These are phyloP conservation scores for Penicillium daleae DNA, from an alignment of 495 filamentous ascomycete species.

Conservation along the genomic window DNA sequence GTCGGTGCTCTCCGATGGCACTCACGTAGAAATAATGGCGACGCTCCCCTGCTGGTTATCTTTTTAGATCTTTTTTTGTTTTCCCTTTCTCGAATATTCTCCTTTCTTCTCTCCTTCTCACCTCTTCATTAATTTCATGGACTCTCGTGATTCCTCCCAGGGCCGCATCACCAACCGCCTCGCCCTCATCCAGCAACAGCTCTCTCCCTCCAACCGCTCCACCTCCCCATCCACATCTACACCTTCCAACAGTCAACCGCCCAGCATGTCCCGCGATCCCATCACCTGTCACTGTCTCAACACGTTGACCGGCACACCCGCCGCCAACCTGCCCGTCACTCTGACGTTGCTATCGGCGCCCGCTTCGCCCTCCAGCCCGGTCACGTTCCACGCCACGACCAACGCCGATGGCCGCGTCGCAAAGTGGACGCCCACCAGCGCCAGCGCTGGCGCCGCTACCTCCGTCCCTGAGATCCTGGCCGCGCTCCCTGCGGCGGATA, in stretches of 20 bases:
- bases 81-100: not conserved
- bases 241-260: slow-evolving; percentile 22
- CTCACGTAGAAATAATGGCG: slow-evolving; percentile 34
- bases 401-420: slow-evolving; percentile 86
- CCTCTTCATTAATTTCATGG: slow-evolving; percentile 27
- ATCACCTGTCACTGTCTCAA: slow-evolving; percentile 80
- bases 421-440: slow-evolving; percentile 66
- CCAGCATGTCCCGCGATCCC: slow-evolving; percentile 59
- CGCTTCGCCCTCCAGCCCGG: slow-evolving; percentile 34
- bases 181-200: slow-evolving; percentile 43
- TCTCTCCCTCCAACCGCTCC: slow-evolving; percentile 25
- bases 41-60: slow-evolving; percentile 13
- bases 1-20: slow-evolving; percentile 49
- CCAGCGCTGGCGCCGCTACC: slow-evolving; percentile 34
- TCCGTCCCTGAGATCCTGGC: slow-evolving; percentile 56
- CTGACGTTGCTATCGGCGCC: slow-evolving; percentile 52
- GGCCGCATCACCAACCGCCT: slow-evolving; percentile 43
- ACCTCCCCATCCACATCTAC: slow-evolving; percentile 21
- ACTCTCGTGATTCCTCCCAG: slow-evolving; percentile 26
- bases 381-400: slow-evolving; percentile 67
- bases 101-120: not conserved
- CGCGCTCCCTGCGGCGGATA: slow-evolving; percentile 39
- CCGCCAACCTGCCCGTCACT: slow-evolving; percentile 57
- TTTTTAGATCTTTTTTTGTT: slow-evolving; percentile 6
- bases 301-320: slow-evolving; percentile 67